These are phyloP conservation scores for Kodamaea ohmeri DNA, from an alignment of 1,139 yeast species.

Conservation along the genomic window DNA sequence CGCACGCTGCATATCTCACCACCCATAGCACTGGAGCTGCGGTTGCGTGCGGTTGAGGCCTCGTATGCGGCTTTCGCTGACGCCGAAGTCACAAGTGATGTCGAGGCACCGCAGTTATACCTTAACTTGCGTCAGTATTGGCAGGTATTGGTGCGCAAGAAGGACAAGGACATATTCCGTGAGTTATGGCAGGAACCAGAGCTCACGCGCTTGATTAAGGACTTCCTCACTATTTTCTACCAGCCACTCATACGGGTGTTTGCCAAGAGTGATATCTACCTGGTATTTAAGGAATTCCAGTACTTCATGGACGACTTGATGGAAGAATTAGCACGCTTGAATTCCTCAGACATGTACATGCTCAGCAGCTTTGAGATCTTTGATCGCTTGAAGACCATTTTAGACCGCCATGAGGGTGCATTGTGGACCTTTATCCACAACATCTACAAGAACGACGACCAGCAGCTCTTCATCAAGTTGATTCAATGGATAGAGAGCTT, in stretches of 20 bases:
- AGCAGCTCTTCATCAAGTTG: conserved; percentile 64
- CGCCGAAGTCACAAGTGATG: conserved; percentile 16
- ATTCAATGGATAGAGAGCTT: conserved; percentile 65
- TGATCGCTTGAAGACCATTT: conserved; percentile 58
- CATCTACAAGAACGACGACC: conserved; percentile 71
- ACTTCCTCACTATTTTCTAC: conserved; percentile 72
- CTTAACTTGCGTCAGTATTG: conserved; percentile 59
- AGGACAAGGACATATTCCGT: conserved; percentile 72
- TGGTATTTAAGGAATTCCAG: conserved; percentile 73
- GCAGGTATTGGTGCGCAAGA: conserved; percentile 61
- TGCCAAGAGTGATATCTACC: conserved; percentile 71
- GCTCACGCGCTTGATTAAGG: conserved; percentile 65
- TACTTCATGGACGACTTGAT: conserved; percentile 72
- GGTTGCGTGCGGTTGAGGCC: conserved; percentile 13
- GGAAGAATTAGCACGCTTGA: conserved; percentile 41
- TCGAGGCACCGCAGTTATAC: conserved; percentile 30
- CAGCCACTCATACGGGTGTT: conserved; percentile 80
- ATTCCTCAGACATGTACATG: conserved; percentile 48
- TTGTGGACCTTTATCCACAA: conserved; percentile 75
- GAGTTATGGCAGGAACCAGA: conserved; percentile 85
- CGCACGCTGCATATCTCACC: conserved; percentile 23
- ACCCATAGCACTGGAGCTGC: conserved; percentile 6
- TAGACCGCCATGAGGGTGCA: conserved; percentile 67
- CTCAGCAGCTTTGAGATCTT: conserved; percentile 53
- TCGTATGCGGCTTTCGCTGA: conserved; percentile 23